Evolutionary conservation across 2,329 filamentous ascomycete genomes (phyloP).

Genomic region (Aspergillus eucalypticola): DNA sequence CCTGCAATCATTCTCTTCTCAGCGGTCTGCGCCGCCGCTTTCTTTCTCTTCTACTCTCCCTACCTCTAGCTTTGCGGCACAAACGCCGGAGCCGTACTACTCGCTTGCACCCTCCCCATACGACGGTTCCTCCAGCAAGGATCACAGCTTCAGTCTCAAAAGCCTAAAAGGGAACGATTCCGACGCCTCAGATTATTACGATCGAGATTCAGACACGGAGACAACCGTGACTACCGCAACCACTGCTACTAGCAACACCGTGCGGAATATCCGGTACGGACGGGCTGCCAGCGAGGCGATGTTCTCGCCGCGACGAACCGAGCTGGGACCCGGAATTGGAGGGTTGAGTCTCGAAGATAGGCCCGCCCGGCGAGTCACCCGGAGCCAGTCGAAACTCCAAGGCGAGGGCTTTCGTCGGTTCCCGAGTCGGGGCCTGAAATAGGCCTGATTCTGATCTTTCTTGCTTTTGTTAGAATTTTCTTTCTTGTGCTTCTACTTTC

Average conservation of each 20-base stretch:
- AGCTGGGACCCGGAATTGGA: conserved; percentile 36
- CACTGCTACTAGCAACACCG: conserved; percentile 35
- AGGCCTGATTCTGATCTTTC: neutral
- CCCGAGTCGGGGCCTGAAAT: conserved; percentile 21
- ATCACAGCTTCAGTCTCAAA: conserved; percentile 37
- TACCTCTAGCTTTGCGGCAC: conserved; percentile 30
- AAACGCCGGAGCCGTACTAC: conserved; percentile 27
- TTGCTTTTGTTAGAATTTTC: neutral
- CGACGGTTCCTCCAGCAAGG: conserved; percentile 20
- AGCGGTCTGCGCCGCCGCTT: conserved; percentile 27
- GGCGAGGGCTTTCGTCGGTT: conserved; percentile 16
- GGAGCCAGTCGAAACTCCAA: conserved; percentile 35
- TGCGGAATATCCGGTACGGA: conserved; percentile 40
- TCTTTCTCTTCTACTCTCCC: conserved; percentile 33
- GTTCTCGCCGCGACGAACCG: conserved; percentile 34
- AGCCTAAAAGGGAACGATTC: conserved; percentile 35
- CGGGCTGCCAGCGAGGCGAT: conserved; percentile 21
- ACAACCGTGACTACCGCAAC: conserved; percentile 38
- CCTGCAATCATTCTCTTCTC: conserved; percentile 25
- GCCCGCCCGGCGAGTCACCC: conserved; percentile 36
- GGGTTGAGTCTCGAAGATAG: conserved; percentile 38
- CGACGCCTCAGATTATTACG: conserved; percentile 31
- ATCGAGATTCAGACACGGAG: conserved; percentile 40
- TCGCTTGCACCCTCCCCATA: conserved; percentile 24
- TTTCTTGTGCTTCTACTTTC: conserved; percentile 38